Evolutionary conservation across 1,139 yeast genomes (phyloP), one percentile per base, ranked within the genome.

Genomic region (Geotrichum histeridarum): DNA sequence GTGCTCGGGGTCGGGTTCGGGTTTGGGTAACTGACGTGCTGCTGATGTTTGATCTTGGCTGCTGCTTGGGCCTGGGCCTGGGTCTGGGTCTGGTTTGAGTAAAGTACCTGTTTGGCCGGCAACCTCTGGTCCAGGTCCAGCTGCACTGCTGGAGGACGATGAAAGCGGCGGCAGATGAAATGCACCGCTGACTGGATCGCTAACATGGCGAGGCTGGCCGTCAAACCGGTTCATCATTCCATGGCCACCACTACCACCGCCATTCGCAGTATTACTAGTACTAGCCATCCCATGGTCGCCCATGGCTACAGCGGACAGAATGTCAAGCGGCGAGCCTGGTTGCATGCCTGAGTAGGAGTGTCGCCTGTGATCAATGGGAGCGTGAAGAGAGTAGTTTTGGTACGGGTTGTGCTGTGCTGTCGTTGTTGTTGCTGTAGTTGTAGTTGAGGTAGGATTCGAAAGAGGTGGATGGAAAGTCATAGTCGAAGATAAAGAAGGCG

Each of bases 251-350:
- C 27, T 22, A 22, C 27, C 27, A 5, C 27, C 27, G 4, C 27
- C 27, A 5, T 22, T 22, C n/a, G n/a, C n/a, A n/a, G n/a, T n/a
- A n/a, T n/a, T 22, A 5, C 27, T 5, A 22, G 27, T 22, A 22
- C 5, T 22, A 5, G 27, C 27, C 5, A 22, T 22, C 3, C 4
- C 3, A 22, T 22, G 27, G 27, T 22, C 27, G 49, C 53, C 62
- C 37, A 59, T 52, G 4, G 67, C 67, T 2, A 64, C 66, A 14
- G 59, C 54, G 0, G 66, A 62, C 6, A 69, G 42, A 18, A 70
- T 61, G 37, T 70, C 73, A n/a, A 70, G 50, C 4, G 68, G 64
- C 22, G 66, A 63, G 50, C 67, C 66, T 39, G 64, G 61, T 22
- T 37, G 52, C 8, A 48, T 4, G 7, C 42, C 43, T 5, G 51